Evolutionary conservation across 345 rosid genomes (phyloP).

Genomic region (Eucalyptus regnans): DNA sequence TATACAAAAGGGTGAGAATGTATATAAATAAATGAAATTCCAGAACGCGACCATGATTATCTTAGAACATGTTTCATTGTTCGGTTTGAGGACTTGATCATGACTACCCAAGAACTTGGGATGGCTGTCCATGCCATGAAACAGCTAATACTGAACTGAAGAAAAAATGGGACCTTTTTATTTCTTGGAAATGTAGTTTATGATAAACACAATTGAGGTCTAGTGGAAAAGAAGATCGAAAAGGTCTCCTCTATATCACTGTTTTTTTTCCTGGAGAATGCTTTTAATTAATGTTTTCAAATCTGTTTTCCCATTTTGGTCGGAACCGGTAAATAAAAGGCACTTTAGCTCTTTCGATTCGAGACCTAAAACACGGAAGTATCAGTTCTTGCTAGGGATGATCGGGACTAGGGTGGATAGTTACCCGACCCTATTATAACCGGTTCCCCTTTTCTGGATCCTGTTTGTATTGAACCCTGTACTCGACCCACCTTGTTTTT

Average conservation of each 20-base stretch:
- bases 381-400: background rate
- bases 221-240: background rate
- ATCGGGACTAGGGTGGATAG: no score
- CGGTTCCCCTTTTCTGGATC: no score
- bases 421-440: no score
- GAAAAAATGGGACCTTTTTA: background rate
- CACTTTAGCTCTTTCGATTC: background rate
- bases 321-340: background rate
- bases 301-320: background rate
- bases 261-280: background rate
- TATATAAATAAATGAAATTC: background rate
- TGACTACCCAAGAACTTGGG: background rate
- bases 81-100: background rate
- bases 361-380: background rate
- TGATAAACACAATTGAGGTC: background rate
- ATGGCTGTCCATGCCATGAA: background rate
- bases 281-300: background rate
- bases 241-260: background rate
- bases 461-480: no score
- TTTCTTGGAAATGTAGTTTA: background rate
- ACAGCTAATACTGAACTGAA: background rate
- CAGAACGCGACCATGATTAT: background rate
- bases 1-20: background rate
- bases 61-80: background rate
- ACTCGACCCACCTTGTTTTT: no score